Evolutionary conservation across 164 flowering plant species (phyloP).

Genomic region (Macadamia tetraphylla): DNA sequence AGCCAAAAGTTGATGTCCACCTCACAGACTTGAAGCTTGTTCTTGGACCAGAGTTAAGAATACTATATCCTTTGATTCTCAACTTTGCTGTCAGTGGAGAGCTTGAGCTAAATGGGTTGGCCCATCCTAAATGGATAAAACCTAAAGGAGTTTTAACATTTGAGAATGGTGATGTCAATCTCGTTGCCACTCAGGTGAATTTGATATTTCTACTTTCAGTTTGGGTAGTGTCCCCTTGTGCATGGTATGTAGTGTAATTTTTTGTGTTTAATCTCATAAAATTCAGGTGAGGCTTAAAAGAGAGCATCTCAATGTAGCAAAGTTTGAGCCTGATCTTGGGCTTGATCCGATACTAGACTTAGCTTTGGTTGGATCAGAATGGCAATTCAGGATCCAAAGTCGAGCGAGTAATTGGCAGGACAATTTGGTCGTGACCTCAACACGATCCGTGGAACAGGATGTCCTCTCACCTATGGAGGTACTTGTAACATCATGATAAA

Average conservation of each 20-base stretch:
- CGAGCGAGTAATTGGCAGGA: conserved; percentile 98
- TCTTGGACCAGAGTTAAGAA: conserved; percentile 92
- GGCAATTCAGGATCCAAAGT: conserved; percentile 96
- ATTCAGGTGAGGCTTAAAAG: conserved; percentile 87
- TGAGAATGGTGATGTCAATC: conserved; percentile 97
- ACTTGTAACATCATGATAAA: neutral
- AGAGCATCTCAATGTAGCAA: conserved; percentile 89
- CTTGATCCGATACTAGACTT: conserved; percentile 90
- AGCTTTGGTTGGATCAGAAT: conserved; percentile 94
- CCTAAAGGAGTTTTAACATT: conserved; percentile 88
- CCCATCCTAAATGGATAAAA: conserved; percentile 85
- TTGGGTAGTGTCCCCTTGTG: neutral
- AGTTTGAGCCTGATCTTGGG: conserved; percentile 95
- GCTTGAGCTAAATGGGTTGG: conserved; percentile 83
- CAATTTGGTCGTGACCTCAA: conserved; percentile 90
- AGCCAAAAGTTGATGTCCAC: conserved; percentile 70
- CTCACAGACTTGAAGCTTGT: conserved; percentile 78
- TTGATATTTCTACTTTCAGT: neutral
- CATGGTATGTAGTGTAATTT: conserved; percentile 1
- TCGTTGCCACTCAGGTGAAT: conserved; percentile 91
- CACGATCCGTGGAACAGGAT: conserved; percentile 94
- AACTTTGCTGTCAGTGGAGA: conserved; percentile 95
- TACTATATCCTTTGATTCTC: conserved; percentile 93
- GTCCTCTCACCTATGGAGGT: conserved; percentile 93
- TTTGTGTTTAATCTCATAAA: conserved; percentile 12